phyloP scores from a whole-genome alignment of 495 filamentous ascomycete species.

The Aspergillus carlsbadensis region DNA sequence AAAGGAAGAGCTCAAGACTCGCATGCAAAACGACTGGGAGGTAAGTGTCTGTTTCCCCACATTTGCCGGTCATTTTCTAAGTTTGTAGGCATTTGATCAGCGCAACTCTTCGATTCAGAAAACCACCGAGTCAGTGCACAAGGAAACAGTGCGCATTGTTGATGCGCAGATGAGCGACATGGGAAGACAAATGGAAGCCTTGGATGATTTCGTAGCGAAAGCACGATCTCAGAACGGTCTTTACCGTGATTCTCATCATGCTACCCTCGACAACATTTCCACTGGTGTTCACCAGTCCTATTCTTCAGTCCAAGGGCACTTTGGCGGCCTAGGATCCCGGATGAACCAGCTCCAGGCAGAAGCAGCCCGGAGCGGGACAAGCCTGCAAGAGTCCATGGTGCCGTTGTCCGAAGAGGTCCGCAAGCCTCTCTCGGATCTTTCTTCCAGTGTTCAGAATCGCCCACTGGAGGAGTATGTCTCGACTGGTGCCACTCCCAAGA shows the following conservation, averaged over 20 bases:
- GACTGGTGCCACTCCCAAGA: constrained; percentile 84
- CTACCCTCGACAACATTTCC: constrained; percentile 60
- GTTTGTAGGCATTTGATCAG: constrained; percentile 65
- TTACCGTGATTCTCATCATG: constrained; percentile 66
- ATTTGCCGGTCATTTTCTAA: constrained; percentile 26
- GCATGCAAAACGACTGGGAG: constrained; percentile 85
- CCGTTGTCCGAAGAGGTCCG: constrained; percentile 60
- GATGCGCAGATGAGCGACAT: constrained; percentile 86
- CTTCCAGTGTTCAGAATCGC: constrained; percentile 58
- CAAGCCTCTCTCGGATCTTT: constrained; percentile 67
- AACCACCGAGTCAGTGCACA: constrained; percentile 82
- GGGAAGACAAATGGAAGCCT: constrained; percentile 77
- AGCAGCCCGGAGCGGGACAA: constrained; percentile 52
- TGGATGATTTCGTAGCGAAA: constrained; percentile 87
- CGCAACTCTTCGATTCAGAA: constrained; percentile 76
- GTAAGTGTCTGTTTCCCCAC: constrained; percentile 45
- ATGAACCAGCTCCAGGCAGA: constrained; percentile 63
- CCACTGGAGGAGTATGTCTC: constrained; percentile 72
- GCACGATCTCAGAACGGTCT: constrained; percentile 77
- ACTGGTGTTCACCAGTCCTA: constrained; percentile 69
- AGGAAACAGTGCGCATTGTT: constrained; percentile 88
- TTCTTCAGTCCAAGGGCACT: constrained; percentile 60
- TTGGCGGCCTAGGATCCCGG: constrained; percentile 59
- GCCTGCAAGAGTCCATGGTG: constrained; percentile 53
- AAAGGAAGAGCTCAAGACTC: constrained; percentile 71